Evolutionary conservation across 306 rosid species (phyloP).

Genomic region (Acacia crassicarpa): DNA sequence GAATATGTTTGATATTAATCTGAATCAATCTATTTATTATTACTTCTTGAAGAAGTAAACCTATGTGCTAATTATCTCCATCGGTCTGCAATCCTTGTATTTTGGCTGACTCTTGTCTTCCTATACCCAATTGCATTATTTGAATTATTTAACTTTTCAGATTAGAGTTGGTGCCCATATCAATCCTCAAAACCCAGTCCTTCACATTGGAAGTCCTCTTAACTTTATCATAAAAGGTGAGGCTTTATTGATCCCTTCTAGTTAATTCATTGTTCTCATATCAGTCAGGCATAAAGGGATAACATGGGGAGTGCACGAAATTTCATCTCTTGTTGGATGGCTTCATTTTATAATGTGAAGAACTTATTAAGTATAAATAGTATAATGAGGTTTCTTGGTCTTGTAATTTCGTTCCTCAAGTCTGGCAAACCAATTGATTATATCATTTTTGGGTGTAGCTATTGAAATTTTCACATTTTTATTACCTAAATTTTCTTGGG

Average conservation of each 20-base stretch:
- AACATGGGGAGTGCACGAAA: not conserved
- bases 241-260: constrained; percentile 24
- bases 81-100: constrained; percentile 1
- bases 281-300: not conserved
- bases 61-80: not conserved
- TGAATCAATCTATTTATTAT: constrained; percentile 17
- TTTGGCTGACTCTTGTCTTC: constrained; percentile 3
- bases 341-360: not conserved
- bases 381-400: constrained; percentile 5
- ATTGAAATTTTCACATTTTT: not conserved
- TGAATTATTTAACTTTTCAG: constrained; percentile 47
- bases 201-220: constrained; percentile 66
- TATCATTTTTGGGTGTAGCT: constrained; percentile 10
- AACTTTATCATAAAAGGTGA: constrained; percentile 81
- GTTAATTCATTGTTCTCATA: not conserved
- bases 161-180: constrained; percentile 81
- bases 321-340: not conserved
- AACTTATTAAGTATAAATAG: not conserved
- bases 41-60: constrained; percentile 12
- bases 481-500: not conserved
- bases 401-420: not conserved
- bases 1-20: constrained; percentile 9
- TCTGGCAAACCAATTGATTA: constrained; percentile 16
- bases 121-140: constrained; percentile 5
- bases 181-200: constrained; percentile 81